Percentiles rank a stretch among this genome's conserved stretches.
phyloP scores from a whole-genome alignment of 2,329 filamentous ascomycete species.

The Endothia cerciana region DNA sequence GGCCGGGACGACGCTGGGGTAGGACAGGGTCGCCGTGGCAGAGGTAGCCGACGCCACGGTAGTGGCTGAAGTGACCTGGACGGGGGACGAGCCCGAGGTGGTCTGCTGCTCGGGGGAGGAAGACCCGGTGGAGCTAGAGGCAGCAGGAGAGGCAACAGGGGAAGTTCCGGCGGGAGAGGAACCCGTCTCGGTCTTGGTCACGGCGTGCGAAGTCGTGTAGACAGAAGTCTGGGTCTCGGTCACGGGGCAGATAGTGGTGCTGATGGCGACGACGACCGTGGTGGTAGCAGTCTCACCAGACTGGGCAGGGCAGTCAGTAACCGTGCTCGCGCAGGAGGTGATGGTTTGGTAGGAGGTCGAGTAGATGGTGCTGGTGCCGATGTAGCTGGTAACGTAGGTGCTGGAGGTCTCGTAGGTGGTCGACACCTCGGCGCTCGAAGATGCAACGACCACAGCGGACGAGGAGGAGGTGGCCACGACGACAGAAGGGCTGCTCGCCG shows the following conservation, averaged over 20 bases:
- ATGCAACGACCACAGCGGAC: not conserved
- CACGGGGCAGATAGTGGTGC: conserved; percentile 65
- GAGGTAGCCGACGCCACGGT: conserved; percentile 42
- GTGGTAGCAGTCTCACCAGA: conserved; percentile 52
- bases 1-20: conserved; percentile 76
- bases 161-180: conserved; percentile 31
- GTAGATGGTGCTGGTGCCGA: conserved; percentile 45
- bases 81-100: conserved; percentile 27
- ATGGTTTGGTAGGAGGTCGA: conserved; percentile 54
- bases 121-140: conserved; percentile 24
- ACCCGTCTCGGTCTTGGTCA: conserved; percentile 18
- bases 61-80: conserved; percentile 41
- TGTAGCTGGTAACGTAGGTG: conserved; percentile 28
- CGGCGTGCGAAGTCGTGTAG: conserved; percentile 35
- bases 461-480: conserved; percentile 1
- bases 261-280: conserved; percentile 57
- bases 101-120: conserved; percentile 21
- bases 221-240: conserved; percentile 54
- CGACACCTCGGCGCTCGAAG: conserved; percentile 8
- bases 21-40: conserved; percentile 52
- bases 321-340: conserved; percentile 51
- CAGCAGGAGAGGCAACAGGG: conserved; percentile 17
- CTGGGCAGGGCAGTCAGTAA: conserved; percentile 56
- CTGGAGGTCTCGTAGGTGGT: conserved; percentile 29
- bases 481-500: conserved; percentile 1